phyloP scores from a whole-genome alignment of 331 rosid species.

The Dryas integrifolia region DNA sequence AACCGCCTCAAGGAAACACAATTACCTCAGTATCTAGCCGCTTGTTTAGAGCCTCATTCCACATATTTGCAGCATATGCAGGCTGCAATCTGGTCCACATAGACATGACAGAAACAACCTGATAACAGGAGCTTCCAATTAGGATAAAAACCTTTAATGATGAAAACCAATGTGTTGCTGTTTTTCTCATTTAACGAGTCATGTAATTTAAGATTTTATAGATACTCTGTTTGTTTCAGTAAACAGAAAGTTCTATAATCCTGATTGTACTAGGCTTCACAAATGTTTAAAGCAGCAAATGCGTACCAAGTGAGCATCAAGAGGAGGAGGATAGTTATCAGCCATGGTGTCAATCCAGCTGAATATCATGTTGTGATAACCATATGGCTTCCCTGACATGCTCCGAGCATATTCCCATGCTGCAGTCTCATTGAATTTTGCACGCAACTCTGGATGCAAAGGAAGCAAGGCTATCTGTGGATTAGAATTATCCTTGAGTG shows the following conservation, averaged over 20 bases:
- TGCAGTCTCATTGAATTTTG: conserved; percentile 72
- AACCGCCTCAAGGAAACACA: not conserved
- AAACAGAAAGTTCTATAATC: conserved; percentile 15
- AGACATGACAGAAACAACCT: conserved; percentile 96
- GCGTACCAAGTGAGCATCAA: conserved; percentile 98
- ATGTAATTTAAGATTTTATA: no score
- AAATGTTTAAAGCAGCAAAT: conserved; percentile 1
- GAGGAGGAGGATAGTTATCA: conserved; percentile 99
- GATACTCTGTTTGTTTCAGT: conserved; percentile 12
- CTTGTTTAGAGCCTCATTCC: conserved; percentile 94
- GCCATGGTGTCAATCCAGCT: conserved; percentile 97
- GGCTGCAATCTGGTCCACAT: conserved; percentile 98
- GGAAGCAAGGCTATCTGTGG: conserved; percentile 97
- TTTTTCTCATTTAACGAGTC: not conserved
- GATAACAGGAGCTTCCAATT: conserved; percentile 29
- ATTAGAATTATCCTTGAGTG: conserved; percentile 81
- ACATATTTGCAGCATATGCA: conserved; percentile 91
- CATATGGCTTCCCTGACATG: conserved; percentile 99
- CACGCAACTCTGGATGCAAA: conserved; percentile 72
- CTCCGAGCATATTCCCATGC: conserved; percentile 93
- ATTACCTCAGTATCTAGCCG: conserved; percentile 82
- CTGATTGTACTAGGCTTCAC: conserved; percentile 10
- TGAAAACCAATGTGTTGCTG: not conserved
- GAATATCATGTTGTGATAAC: conserved; percentile 97
- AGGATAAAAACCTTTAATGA: not conserved